Percentiles rank a stretch among this genome's conserved stretches.
Evolutionary conservation across 1,139 yeast genomes (phyloP).

Genomic region (Pichia kudriavzevii): DNA sequence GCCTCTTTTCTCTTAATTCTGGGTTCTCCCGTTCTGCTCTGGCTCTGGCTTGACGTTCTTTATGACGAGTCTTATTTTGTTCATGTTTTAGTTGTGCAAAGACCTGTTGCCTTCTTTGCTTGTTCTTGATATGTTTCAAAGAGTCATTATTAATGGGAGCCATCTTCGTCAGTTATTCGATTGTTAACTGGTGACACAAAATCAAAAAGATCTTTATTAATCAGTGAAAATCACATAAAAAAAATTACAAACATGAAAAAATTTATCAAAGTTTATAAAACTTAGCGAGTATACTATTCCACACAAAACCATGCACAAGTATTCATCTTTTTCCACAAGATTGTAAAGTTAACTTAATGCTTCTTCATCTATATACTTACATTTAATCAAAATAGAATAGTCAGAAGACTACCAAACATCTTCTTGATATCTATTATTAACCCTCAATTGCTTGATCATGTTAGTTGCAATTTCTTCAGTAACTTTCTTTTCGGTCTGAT

Average conservation of each 20-base stretch:
- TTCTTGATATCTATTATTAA: conserved; percentile 88
- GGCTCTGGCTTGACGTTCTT: conserved; percentile 66
- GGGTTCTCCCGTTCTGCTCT: conserved; percentile 81
- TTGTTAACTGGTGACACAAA: not conserved
- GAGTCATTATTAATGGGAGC: conserved; percentile 24
- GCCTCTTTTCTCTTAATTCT: conserved; percentile 68
- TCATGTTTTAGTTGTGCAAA: conserved; percentile 70
- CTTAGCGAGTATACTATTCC: no score
- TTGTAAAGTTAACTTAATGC: no score
- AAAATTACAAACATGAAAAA: not conserved
- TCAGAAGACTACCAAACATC: conserved; percentile 74
- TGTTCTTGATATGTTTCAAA: conserved; percentile 49
- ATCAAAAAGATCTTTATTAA: not conserved
- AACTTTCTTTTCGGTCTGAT: conserved; percentile 47
- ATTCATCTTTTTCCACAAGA: no score
- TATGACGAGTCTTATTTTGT: conserved; percentile 70
- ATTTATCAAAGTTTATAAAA: no score
- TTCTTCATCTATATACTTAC: no score
- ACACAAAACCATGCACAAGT: no score
- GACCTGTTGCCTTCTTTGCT: conserved; percentile 71
- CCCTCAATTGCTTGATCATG: conserved; percentile 69
- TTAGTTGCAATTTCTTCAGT: conserved; percentile 66
- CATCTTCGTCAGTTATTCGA: conserved; percentile 11
- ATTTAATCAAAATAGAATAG: no score
- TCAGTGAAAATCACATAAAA: not conserved